Evolutionary conservation across 2,329 filamentous ascomycete genomes (phyloP), one percentile per base, ranked within the genome.

Genomic region (Paecilomyces sp.): DNA sequence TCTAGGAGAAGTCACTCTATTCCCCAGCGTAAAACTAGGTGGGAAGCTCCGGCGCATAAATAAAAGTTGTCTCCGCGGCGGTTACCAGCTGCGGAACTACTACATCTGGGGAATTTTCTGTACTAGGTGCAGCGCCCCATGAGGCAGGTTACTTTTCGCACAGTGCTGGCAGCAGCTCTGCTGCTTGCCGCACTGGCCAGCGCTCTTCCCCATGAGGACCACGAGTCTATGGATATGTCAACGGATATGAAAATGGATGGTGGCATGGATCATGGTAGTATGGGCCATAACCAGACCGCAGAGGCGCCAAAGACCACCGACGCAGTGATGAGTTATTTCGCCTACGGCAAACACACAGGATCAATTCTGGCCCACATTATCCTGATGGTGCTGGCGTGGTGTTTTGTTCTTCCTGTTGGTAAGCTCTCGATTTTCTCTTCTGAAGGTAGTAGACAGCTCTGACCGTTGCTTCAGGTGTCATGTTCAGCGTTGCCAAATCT

Each of bases 401-500:
- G 89, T 36, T 81, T 92, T 58, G 70, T 89, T 55, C 80, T 93
- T 58, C 91, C 91, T 56, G 73, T 88, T 61, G 87, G 90, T 89
- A 80, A 77, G 86, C 77, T 58, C 54, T 57, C 47, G 24, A 30
- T 25, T 54, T 52, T 36, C 62, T 54, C 57, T 65, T 50, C 65
- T 34, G 54, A 58, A n/a, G 13, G 18, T 24, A 57, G 31, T 12
- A 11, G 25, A 24, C 7, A 51, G 24, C 15, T 7, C 55, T 54
- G 55, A 57, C 56, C 61, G 31, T 50, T 22, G 53, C 54, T 47
- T 7, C 66, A 94, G 91, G 85, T 64, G 87, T 96, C 55, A 91
- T 97, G 86, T 81, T 97, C 64, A 96, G 91, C 58, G 80, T 96
- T 63, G 88, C 88, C 36, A 85, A 85, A 62, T 97, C 92, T 52